Conservation (phyloP, 441 rosid genomes). For the Erodium chrysanthum region DNA sequence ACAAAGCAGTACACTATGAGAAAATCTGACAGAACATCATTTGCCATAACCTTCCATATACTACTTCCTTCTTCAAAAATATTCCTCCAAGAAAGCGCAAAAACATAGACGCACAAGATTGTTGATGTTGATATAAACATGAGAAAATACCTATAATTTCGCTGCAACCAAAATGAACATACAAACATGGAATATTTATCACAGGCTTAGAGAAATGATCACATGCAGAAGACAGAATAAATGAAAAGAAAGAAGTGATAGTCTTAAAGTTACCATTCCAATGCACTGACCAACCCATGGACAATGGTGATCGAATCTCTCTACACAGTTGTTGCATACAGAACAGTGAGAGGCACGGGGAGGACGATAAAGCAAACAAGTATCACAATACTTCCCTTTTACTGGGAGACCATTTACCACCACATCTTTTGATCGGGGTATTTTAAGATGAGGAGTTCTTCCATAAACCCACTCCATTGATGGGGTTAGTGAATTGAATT, state of each 20-base stretch:
- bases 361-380: slow-evolving; percentile 79
- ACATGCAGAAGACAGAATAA: too few relatives aligned
- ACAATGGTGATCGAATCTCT: slow-evolving; percentile 92
- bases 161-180: slow-evolving; percentile 27
- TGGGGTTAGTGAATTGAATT: slow-evolving; percentile 21
- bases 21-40: slow-evolving; percentile 53
- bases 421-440: slow-evolving; percentile 61
- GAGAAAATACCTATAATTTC: slow-evolving; percentile 79
- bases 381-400: slow-evolving; percentile 81
- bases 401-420: slow-evolving; percentile 44
- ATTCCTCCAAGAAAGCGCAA: slow-evolving; percentile 61
- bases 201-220: too few relatives aligned
- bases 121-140: slow-evolving; percentile 83
- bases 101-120: slow-evolving; percentile 61
- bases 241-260: background rate
- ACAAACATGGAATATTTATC: too few relatives aligned
- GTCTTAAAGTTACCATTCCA: slow-evolving; percentile 40
- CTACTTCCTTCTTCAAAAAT: slow-evolving; percentile 32
- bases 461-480: slow-evolving; percentile 68
- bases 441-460: slow-evolving; percentile 33
- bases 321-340: slow-evolving; percentile 86
- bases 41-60: slow-evolving; percentile 56
- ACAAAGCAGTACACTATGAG: slow-evolving; percentile 79
- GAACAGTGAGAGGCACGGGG: slow-evolving; percentile 96
- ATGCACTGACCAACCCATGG: slow-evolving; percentile 99